Percentiles rank a stretch among this genome's conserved stretches.
These are phyloP conservation scores for Blastomyces parvus DNA, from an alignment of 2,329 filamentous ascomycete genomes.

Conservation along the genomic window DNA sequence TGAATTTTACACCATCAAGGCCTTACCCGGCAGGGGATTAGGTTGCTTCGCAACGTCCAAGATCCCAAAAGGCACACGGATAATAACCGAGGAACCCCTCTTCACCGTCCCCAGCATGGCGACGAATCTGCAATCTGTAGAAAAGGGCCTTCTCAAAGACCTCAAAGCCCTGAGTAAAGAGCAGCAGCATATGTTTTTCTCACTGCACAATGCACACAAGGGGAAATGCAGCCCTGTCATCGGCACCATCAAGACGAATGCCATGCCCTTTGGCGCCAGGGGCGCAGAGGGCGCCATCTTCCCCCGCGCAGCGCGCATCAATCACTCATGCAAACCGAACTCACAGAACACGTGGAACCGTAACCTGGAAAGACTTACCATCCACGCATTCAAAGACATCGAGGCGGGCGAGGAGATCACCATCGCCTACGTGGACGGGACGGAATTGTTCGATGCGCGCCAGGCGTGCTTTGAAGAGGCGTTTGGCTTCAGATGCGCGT, in stretches of 20 bases:
- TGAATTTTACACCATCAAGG: constrained; percentile 9
- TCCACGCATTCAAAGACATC: constrained; percentile 15
- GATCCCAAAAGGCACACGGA: constrained; percentile 12
- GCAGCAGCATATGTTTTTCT: constrained; percentile 10
- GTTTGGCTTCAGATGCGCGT: constrained; percentile 14
- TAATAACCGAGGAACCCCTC: constrained; percentile 9
- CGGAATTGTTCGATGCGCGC: constrained; percentile 1
- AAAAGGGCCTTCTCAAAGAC: neutral
- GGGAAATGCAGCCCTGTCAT: constrained; percentile 7
- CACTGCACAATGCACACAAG: constrained; percentile 9
- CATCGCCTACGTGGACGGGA: constrained; percentile 12
- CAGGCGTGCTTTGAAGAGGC: constrained; percentile 10
- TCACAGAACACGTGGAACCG: constrained; percentile 11
- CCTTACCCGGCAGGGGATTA: constrained; percentile 8
- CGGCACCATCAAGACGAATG: constrained; percentile 12
- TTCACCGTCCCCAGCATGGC: constrained; percentile 8
- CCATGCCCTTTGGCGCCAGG: constrained; percentile 8
- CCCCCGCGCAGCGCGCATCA: constrained; percentile 12
- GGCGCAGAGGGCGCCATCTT: constrained; percentile 11
- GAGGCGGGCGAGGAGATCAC: constrained; percentile 14
- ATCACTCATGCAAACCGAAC: constrained; percentile 17
- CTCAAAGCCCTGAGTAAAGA: constrained; percentile 9
- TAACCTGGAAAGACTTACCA: constrained; percentile 9
- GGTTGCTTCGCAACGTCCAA: constrained; percentile 11
- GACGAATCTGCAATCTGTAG: neutral